phyloP scores from a whole-genome alignment of 768 basidiomycete species.

The Collybiopsis luxurians region DNA sequence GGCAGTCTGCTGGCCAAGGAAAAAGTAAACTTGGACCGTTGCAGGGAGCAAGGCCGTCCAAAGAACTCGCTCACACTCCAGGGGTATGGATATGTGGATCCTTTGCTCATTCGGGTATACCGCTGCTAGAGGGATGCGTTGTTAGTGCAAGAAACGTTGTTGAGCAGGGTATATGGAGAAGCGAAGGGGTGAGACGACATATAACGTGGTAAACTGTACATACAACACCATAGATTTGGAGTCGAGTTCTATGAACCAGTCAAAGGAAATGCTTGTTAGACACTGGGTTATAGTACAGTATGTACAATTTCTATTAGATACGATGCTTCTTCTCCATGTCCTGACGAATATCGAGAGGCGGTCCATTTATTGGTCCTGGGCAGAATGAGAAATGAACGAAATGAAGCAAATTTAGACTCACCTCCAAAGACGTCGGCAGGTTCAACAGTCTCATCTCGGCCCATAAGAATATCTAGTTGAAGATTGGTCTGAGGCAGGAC shows the following conservation, averaged over 20 bases:
- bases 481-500: slow-evolving; percentile 70
- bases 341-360: slow-evolving; percentile 54
- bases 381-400: background rate
- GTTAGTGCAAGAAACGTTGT: slow-evolving; percentile 62
- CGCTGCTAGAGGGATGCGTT: slow-evolving; percentile 78
- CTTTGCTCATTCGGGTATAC: slow-evolving; percentile 71
- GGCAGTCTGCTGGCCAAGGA: slow-evolving; percentile 39
- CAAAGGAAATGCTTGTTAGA: no score
- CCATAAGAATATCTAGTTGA: slow-evolving; percentile 91
- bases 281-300: no score
- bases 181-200: slow-evolving; percentile 24
- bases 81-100: slow-evolving; percentile 73
- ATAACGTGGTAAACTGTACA: background rate
- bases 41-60: slow-evolving; percentile 45
- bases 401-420: slow-evolving; percentile 25
- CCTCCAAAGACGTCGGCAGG: slow-evolving; percentile 80
- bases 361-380: slow-evolving; percentile 52
- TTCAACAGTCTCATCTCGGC: slow-evolving; percentile 82
- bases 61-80: slow-evolving; percentile 27
- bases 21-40: slow-evolving; percentile 40
- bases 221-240: no score
- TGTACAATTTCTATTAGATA: slow-evolving; percentile 26
- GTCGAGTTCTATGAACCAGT: no score
- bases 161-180: slow-evolving; percentile 37
- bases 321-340: slow-evolving; percentile 64